Percentiles rank a stretch among this genome's conserved stretches.
Evolutionary conservation across 2,329 filamentous ascomycete genomes (phyloP).

Genomic region (Verticillium nonalfalfae): DNA sequence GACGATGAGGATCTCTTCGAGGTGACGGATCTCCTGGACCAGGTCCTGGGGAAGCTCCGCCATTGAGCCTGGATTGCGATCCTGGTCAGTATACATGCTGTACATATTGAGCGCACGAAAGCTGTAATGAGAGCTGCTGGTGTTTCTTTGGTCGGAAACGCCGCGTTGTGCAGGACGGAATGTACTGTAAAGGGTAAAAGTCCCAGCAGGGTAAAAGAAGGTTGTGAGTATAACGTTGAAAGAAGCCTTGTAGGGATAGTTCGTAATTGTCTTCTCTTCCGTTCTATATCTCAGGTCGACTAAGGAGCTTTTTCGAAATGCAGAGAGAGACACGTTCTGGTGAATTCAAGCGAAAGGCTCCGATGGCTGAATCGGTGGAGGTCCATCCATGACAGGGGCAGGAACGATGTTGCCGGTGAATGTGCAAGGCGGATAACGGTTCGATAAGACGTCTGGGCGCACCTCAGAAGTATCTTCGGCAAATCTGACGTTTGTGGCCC

Average conservation of each 20-base stretch:
- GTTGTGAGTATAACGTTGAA: background rate
- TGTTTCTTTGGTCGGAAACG: background rate
- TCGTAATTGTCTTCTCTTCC: background rate
- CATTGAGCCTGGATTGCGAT: slow-evolving; percentile 64
- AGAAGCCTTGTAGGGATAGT: background rate
- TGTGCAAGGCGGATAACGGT: background rate
- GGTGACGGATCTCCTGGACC: slow-evolving; percentile 67
- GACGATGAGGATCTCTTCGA: slow-evolving; percentile 82
- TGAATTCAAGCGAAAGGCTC: background rate
- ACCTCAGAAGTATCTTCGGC: background rate
- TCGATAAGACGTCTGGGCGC: background rate
- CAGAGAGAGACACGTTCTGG: background rate
- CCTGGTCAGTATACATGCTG: background rate
- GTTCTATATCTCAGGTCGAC: background rate
- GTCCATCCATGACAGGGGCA: background rate
- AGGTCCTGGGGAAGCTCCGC: slow-evolving; percentile 85
- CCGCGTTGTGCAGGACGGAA: slow-evolving; percentile 1
- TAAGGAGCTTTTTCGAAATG: background rate
- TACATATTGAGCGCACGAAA: background rate
- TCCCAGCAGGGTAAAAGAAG: slow-evolving; percentile 1
- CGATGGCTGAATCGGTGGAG: background rate
- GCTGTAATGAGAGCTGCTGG: no score
- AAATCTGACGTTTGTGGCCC: background rate
- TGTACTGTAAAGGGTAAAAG: slow-evolving; percentile 1
- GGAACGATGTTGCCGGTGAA: background rate